phyloP scores from a whole-genome alignment of 345 rosid genomes.

The Trapa incisa region DNA sequence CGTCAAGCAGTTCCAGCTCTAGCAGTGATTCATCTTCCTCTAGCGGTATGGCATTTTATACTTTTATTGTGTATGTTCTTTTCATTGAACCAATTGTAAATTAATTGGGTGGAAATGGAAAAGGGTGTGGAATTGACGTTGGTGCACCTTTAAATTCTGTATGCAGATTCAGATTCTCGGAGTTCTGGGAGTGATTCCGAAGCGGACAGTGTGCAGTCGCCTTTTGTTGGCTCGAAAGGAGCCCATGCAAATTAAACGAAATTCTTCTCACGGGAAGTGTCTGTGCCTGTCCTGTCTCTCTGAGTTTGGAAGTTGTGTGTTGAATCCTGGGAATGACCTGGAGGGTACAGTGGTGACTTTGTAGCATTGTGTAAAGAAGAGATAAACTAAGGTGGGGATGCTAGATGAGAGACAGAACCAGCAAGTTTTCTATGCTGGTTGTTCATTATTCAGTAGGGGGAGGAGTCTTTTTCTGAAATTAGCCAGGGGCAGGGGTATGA shows the following conservation, averaged over 20 bases:
- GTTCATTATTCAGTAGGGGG: background rate
- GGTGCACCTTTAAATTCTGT: background rate
- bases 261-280: too few relatives aligned
- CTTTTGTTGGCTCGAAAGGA: constrained; percentile 21
- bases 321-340: background rate
- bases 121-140: background rate
- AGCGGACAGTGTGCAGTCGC: constrained; percentile 24
- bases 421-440: too few relatives aligned
- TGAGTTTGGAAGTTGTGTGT: background rate
- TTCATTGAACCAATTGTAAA: background rate
- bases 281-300: background rate
- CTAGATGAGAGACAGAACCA: too few relatives aligned
- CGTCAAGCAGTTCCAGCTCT: constrained; percentile 22
- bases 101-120: background rate
- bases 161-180: constrained; percentile 29
- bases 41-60: constrained; percentile 14
- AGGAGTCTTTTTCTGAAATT: background rate
- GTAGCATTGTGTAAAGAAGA: background rate
- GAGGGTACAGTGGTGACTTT: background rate
- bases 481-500: background rate
- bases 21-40: constrained; percentile 25
- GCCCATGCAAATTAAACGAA: constrained; percentile 8
- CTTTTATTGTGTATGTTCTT: background rate
- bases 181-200: constrained; percentile 32
- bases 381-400: background rate